Evolutionary conservation across 495 filamentous ascomycete genomes (phyloP), one percentile per base, ranked within the genome.

Genomic region (Endocarpon pusillum): DNA sequence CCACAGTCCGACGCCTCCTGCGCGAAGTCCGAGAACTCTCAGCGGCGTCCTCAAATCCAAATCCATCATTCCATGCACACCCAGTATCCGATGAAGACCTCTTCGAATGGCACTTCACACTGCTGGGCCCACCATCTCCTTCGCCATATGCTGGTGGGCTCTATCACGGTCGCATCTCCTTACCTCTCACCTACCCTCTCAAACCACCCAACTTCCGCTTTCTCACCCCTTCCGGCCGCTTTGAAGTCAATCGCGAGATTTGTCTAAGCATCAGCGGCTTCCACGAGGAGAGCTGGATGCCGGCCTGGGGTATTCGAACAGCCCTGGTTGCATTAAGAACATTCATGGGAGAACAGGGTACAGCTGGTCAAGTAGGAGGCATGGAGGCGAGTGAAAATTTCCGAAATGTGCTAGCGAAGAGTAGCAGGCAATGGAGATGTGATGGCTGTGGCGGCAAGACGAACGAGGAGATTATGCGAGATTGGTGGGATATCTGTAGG

Each of bases 61-160:
- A 80, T 3, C 63, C 82, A 16, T 81, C 86, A 57, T 84, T 81
- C 57, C 69, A 76, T 46, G 89, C 89, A 28, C 49, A 66, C 2
- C 89, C 89, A 2, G 67, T 84, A 42, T 48, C 44, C 41, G 82
- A 93, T 46, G 57, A 69, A 30, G 82, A 94, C 59, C 78, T 97
- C 40, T 92, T 93, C 62, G 87, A 94, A 61, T 97, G 89, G 89
- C 89, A 97, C 67, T 97, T 97, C 68, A 97, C 89, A 0, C 59
- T 97, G n/a, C 71, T 73, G 32, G 89, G 89, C 1, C 89, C 89
- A 0, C 89, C 89, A 0, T 60, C 66, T 7, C 78, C 81, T 15
- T 69, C 72, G n/a, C 66, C 78, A 20, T 97, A 87, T 64, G 64
- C 71, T 14, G 43, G 49, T 6, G 89, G 89, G 16, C 66, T 92